phyloP scores from a whole-genome alignment of 768 basidiomycete genomes.

The Chalciporus piperatus region DNA sequence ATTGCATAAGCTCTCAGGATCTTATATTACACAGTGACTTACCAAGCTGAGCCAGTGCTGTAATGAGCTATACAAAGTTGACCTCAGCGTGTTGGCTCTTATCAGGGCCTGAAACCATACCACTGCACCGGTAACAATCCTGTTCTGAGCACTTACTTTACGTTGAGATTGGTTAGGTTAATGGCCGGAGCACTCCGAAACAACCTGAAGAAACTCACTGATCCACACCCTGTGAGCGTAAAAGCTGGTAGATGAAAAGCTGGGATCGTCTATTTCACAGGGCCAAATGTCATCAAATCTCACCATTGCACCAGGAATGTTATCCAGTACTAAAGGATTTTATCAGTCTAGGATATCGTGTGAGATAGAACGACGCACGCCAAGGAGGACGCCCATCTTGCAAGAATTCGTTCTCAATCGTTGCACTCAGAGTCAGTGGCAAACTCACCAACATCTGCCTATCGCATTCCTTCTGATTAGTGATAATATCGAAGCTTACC shows the following conservation, averaged over 20 bases:
- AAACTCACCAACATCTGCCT: no score
- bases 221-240: conserved; percentile 14
- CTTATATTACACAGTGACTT: not conserved
- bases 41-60: not conserved
- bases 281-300: not conserved
- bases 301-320: conserved; percentile 9
- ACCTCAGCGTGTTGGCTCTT: not conserved
- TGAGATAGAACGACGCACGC: no score
- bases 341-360: no score
- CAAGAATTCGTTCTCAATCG: no score
- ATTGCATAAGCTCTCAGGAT: not conserved
- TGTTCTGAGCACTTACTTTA: conserved; percentile 6
- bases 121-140: not conserved
- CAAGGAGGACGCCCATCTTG: no score
- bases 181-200: no score
- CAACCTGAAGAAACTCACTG: not conserved
- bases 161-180: not conserved
- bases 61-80: not conserved
- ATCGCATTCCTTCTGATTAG: no score
- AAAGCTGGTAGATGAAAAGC: not conserved
- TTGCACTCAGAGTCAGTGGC: no score
- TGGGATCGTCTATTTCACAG: not conserved
- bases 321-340: not conserved
- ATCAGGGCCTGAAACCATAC: not conserved
- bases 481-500: no score